Base-by-base conservation (phyloP, 208 protist species). In the Hexamita inflata region DNA sequence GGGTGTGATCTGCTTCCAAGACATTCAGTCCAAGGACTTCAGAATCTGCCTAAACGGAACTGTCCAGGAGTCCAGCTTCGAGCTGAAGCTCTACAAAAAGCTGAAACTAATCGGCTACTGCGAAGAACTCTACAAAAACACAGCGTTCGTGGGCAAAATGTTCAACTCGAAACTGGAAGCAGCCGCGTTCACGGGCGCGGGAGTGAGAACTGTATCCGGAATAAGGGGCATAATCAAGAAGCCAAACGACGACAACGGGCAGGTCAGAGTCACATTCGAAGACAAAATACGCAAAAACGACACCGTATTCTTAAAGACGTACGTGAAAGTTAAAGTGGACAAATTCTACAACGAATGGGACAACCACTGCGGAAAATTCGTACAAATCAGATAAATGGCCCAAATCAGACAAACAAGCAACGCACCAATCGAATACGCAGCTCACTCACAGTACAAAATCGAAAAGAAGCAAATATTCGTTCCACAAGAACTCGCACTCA, bases 211-310 rank as follows among this genome's bases (percentile, higher is more conserved):
- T 40, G 96, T 99, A 0, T 91, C 88, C 29, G 95, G 95, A 62
- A 92, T 99, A 32, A 88, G 95, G 53, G 96, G 96, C 74, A 91
- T 93, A 73, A 90, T 99, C 58, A 99, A 99, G 84, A 90, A 94
- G 29, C 89, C 92, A 38, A 61, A 95, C 1, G 86, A 26, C 38
- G 78, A 81, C 32, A 59, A 80, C n/a, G 94, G 94, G 40, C 75
- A 89, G 35, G 93, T 97, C 75, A 89, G 96, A 34, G 93, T 92
- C 4, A 97, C 93, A 24, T 99, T 99, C 78, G 96, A 99, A 88
- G 95, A 98, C 82, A 96, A 95, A 82, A 82, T 99, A n/a, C 86
- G 96, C 30, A 87, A 85, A 41, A 90, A 88, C 64, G 96, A 99
- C 83, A 98, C 99, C 78, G 88, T 99, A 4, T 97, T 98, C 76